Conservation (phyloP, 768 basidiomycete species). For the Boletus rubroflammeus region DNA sequence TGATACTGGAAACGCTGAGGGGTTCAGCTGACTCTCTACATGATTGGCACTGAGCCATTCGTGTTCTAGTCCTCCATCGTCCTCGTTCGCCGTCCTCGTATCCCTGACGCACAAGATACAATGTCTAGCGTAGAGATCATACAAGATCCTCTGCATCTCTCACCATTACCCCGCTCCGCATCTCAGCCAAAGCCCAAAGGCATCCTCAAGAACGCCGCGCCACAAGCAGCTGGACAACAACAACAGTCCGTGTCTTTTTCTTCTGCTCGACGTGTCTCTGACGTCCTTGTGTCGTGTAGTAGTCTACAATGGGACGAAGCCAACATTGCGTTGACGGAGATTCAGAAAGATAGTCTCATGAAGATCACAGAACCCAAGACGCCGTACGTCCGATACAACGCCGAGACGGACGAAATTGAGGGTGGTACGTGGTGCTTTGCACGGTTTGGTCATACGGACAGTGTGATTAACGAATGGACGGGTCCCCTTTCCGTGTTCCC, state of each 20-base stretch:
- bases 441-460: not conserved
- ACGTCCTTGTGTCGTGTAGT: constrained; percentile 21
- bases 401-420: constrained; percentile 80
- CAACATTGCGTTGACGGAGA: constrained; percentile 88
- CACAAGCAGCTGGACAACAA: constrained; percentile 37
- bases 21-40: constrained; percentile 5
- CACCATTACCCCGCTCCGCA: constrained; percentile 56
- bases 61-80: not conserved
- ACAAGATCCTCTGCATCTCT: constrained; percentile 41
- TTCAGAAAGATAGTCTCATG: constrained; percentile 94
- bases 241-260: constrained; percentile 46
- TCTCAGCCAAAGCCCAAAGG: constrained; percentile 79
- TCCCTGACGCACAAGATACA: not conserved
- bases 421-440: constrained; percentile 53
- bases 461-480: not conserved
- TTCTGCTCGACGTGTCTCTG: not conserved
- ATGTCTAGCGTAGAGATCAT: constrained; percentile 32
- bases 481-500: not conserved
- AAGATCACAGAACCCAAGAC: constrained; percentile 99
- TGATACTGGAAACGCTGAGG: constrained; percentile 6
- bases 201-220: constrained; percentile 78
- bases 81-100: not conserved
- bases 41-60: constrained; percentile 1
- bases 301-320: constrained; percentile 95
- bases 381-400: constrained; percentile 89